Evolutionary conservation across 2,329 filamentous ascomycete genomes (phyloP).

Genomic region (Rutstroemia sp.): DNA sequence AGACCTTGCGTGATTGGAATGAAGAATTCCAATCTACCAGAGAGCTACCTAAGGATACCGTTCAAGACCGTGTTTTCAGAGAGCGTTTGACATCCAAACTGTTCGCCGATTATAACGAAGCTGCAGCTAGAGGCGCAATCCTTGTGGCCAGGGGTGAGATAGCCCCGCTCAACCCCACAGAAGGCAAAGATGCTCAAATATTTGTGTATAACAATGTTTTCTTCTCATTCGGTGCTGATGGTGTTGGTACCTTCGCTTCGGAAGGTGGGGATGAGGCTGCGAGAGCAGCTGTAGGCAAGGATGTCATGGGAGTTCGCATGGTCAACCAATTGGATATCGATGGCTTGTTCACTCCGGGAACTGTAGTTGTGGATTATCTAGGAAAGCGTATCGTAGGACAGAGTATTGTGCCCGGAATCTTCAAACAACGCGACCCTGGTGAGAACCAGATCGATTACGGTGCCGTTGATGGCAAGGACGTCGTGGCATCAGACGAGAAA

Average conservation of each 20-base stretch:
- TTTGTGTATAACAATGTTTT: slow-evolving; percentile 99
- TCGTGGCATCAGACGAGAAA: slow-evolving; percentile 82
- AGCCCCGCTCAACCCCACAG: slow-evolving; percentile 88
- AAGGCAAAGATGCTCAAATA: slow-evolving; percentile 87
- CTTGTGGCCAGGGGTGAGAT: slow-evolving; percentile 90
- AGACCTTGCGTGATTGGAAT: slow-evolving; percentile 96
- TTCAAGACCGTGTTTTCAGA: slow-evolving; percentile 93
- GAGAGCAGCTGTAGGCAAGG: slow-evolving; percentile 91
- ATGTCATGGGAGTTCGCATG: slow-evolving; percentile 85
- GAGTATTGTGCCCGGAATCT: slow-evolving; percentile 97
- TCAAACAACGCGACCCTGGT: slow-evolving; percentile 94
- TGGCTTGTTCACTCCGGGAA: slow-evolving; percentile 89
- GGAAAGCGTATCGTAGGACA: slow-evolving; percentile 96
- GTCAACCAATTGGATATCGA: slow-evolving; percentile 97
- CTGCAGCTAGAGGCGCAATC: slow-evolving; percentile 83
- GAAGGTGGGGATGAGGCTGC: slow-evolving; percentile 97
- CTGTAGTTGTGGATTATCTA: slow-evolving; percentile 92
- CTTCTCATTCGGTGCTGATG: slow-evolving; percentile 96
- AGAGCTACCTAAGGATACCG: slow-evolving; percentile 85
- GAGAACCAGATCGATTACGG: slow-evolving; percentile 99
- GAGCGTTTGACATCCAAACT: slow-evolving; percentile 92
- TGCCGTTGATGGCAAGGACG: slow-evolving; percentile 93
- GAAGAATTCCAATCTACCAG: slow-evolving; percentile 97
- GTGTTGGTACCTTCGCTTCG: slow-evolving; percentile 91
- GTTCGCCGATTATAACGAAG: slow-evolving; percentile 96